Conservation (phyloP, 345 rosid species). For the Eutrema japonicum region DNA sequence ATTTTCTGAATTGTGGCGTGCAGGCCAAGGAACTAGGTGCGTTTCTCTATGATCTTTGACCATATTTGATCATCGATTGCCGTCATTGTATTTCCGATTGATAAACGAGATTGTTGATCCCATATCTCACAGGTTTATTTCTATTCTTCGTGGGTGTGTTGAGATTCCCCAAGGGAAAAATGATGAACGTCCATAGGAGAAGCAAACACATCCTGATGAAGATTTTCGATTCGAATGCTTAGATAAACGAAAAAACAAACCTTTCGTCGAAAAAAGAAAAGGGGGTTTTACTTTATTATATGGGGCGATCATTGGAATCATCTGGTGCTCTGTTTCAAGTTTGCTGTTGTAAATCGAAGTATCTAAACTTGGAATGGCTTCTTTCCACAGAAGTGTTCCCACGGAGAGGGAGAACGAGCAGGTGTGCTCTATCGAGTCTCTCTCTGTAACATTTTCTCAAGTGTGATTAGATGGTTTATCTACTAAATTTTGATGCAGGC, state of each 20-base stretch:
- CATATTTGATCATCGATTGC: not conserved
- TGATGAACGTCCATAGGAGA: conserved; percentile 7
- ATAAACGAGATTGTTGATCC: conserved; percentile 18
- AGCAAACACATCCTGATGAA: conserved; percentile 11
- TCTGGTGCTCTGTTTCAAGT: conserved; percentile 42
- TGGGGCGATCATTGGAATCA: conserved; percentile 54
- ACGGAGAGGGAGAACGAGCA: conserved; percentile 55
- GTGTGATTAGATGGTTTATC: not conserved
- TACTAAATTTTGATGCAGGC: conserved; percentile 46
- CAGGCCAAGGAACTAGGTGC: conserved; percentile 38
- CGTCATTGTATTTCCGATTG: not conserved
- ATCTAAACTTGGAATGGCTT: conserved; percentile 52
- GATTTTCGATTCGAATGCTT: conserved; percentile 1
- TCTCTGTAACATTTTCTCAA: not conserved
- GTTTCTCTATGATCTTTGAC: conserved; percentile 2
- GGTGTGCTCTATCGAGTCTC: conserved; percentile 35
- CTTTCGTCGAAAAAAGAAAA: not conserved
- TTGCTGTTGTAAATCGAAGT: conserved; percentile 26
- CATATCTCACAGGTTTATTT: no score
- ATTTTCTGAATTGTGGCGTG: conserved; percentile 24
- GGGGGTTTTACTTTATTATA: conserved; percentile 39
- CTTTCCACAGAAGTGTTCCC: conserved; percentile 41
- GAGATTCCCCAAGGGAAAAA: no score
- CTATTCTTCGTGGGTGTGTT: no score
- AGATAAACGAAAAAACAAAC: conserved; percentile 1